phyloP scores from a whole-genome alignment of 164 flowering plant genomes.

The Stephania cephalantha region DNA sequence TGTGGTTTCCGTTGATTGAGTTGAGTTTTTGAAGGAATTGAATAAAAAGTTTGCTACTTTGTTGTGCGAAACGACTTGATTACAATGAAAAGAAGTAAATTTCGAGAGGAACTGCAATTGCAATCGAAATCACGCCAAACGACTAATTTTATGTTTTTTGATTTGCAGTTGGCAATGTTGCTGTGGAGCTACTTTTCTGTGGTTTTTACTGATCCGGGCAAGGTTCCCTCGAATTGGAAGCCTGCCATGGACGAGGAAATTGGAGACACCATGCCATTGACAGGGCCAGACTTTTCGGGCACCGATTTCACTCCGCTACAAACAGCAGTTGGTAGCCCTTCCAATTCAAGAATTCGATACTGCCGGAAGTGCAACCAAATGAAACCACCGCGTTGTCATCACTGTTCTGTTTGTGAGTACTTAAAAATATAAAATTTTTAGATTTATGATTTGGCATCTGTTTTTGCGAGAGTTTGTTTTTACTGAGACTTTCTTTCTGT shows the following conservation, averaged over 20 bases:
- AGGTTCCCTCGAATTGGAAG: conserved; percentile 87
- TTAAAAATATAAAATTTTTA: background rate
- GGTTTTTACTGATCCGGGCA: conserved; percentile 87
- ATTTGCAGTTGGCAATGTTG: conserved; percentile 77
- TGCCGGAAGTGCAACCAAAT: conserved; percentile 90
- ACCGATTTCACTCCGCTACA: conserved; percentile 10
- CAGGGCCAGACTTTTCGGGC: conserved; percentile 37
- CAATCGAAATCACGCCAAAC: background rate
- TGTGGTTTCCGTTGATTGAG: background rate
- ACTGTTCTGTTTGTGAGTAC: conserved; percentile 92
- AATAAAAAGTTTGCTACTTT: background rate
- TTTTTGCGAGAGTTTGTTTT: background rate
- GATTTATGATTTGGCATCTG: too few species aligned
- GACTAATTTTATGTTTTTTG: background rate
- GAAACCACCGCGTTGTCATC: conserved; percentile 98
- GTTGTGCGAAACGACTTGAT: background rate
- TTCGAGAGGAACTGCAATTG: background rate
- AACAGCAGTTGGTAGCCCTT: conserved; percentile 25
- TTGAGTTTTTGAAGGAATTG: background rate
- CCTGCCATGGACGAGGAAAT: conserved; percentile 70
- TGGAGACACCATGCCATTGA: conserved; percentile 65
- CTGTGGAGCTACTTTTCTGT: conserved; percentile 94
- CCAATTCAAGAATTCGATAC: conserved; percentile 43
- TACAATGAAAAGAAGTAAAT: too few species aligned
- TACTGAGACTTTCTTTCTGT: background rate